These are phyloP conservation scores for Spergularia azorica DNA, from an alignment of 179 eudicot species.

Conservation along the genomic window DNA sequence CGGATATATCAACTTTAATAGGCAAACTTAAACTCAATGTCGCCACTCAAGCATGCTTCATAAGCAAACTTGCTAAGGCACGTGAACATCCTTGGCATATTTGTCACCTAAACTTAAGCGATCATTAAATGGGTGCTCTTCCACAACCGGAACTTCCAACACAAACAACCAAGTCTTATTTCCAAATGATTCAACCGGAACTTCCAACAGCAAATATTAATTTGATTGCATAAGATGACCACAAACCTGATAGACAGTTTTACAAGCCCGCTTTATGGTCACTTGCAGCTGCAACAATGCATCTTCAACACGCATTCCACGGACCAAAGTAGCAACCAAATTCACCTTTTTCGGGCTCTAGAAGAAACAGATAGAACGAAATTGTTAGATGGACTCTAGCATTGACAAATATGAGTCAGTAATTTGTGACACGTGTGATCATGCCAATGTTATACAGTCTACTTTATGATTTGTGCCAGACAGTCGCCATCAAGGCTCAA, in stretches of 20 bases:
- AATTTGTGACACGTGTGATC: background rate
- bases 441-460: background rate
- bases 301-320: slow-evolving; percentile 98
- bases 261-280: slow-evolving; percentile 82
- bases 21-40: background rate
- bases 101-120: background rate
- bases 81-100: background rate
- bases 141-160: no score
- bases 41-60: background rate
- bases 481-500: background rate
- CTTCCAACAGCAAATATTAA: background rate
- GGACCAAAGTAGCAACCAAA: slow-evolving; percentile 86
- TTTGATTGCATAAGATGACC: background rate
- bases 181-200: background rate
- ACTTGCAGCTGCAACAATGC: slow-evolving; percentile 94
- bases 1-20: background rate
- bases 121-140: slow-evolving; percentile 1
- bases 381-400: slow-evolving; percentile 5
- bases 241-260: slow-evolving; percentile 86
- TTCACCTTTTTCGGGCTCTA: slow-evolving; percentile 96
- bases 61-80: background rate
- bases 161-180: no score
- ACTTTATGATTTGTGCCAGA: background rate
- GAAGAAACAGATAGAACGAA: slow-evolving; percentile 23
- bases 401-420: background rate